A percentile compares a stretch with the other conserved stretches of the same genome.
Evolutionary conservation across 306 rosid genomes (phyloP).

Genomic region (Vigna angularis): DNA sequence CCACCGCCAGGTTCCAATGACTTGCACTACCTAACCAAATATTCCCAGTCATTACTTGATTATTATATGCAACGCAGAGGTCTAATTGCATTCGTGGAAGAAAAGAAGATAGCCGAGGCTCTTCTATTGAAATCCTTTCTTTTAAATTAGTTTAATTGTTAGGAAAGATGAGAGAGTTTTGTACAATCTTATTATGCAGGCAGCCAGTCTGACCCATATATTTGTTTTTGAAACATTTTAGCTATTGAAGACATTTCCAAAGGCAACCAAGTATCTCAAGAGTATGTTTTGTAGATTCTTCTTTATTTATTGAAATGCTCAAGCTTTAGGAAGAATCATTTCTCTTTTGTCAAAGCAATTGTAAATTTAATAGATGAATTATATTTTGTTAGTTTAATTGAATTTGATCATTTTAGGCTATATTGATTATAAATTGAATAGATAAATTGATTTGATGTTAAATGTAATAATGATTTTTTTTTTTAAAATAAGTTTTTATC

Average conservation of each 20-base stretch:
- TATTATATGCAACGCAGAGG: constrained; percentile 82
- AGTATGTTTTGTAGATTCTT: constrained; percentile 60
- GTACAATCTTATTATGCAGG: background rate
- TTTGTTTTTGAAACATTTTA: constrained; percentile 49
- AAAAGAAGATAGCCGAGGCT: constrained; percentile 90
- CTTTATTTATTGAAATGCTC: constrained; percentile 30
- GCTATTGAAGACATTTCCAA: constrained; percentile 87
- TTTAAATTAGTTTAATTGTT: constrained; percentile 23
- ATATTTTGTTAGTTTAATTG: too few relatives aligned
- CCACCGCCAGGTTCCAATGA: constrained; percentile 62
- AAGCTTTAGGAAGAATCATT: constrained; percentile 23
- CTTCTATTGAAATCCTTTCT: constrained; percentile 10
- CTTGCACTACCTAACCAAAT: constrained; percentile 66
- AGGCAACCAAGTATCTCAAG: constrained; percentile 61
- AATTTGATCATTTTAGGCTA: too few relatives aligned
- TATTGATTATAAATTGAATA: too few relatives aligned
- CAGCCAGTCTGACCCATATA: constrained; percentile 26
- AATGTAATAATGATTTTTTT: too few relatives aligned
- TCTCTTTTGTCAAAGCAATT: constrained; percentile 57
- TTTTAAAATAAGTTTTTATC: too few relatives aligned
- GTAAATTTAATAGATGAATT: constrained; percentile 46
- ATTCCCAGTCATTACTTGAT: constrained; percentile 60
- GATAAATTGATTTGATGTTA: too few relatives aligned
- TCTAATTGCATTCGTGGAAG: constrained; percentile 79
- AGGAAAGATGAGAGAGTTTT: constrained; percentile 19